Percentiles rank a stretch among this genome's conserved stretches.
Evolutionary conservation across 192 early-diverging fungal species (phyloP).

Genomic region (Backusella luteola): DNA sequence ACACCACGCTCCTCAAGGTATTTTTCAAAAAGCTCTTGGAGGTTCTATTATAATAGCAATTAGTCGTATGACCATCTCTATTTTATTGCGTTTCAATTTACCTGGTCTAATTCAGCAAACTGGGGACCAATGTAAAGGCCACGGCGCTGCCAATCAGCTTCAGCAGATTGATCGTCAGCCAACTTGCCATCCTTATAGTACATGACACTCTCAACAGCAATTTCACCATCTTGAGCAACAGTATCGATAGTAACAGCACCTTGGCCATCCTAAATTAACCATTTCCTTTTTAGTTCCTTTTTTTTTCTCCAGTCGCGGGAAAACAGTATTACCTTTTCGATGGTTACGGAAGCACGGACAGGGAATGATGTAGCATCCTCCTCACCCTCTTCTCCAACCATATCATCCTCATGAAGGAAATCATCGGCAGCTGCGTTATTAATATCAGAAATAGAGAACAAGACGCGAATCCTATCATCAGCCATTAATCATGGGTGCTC

Average conservation of each 20-base stretch:
- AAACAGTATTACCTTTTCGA: conserved; percentile 62
- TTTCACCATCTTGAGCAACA: conserved; percentile 78
- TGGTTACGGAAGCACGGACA: conserved; percentile 75
- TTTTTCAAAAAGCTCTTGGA: conserved; percentile 68
- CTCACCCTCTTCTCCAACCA: conserved; percentile 57
- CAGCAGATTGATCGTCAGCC: conserved; percentile 62
- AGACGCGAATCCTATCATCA: conserved; percentile 69
- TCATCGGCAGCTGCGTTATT: conserved; percentile 72
- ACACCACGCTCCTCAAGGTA: conserved; percentile 90
- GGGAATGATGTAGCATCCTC: conserved; percentile 65
- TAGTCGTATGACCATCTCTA: background rate
- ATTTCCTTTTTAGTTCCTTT: background rate
- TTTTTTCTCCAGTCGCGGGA: background rate
- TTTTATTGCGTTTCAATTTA: background rate
- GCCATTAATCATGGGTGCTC: background rate
- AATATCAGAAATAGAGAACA: conserved; percentile 86
- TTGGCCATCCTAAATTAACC: conserved; percentile 47
- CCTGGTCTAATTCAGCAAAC: conserved; percentile 88
- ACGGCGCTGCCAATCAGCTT: conserved; percentile 88
- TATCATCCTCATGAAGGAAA: conserved; percentile 54
- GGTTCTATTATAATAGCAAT: conserved; percentile 33
- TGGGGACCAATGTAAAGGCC: conserved; percentile 88
- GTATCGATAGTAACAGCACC: conserved; percentile 83
- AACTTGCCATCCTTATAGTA: conserved; percentile 64
- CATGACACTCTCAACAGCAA: conserved; percentile 82